Conservation (phyloP, 257 asterid genomes). For the Solanum sejunctum region DNA sequence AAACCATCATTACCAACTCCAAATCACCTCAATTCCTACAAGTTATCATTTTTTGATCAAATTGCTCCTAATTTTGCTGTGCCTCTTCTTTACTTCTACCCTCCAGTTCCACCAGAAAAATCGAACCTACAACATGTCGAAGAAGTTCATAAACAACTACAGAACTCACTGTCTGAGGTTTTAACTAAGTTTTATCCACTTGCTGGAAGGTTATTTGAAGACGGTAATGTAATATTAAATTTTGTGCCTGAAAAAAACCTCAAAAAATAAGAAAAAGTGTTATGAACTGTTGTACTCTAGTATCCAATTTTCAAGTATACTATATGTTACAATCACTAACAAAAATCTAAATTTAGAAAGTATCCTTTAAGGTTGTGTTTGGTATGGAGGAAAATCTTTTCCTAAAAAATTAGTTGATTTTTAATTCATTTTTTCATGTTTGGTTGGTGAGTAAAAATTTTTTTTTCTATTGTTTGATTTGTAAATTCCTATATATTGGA, state of each 20-base stretch:
- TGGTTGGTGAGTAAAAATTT: too few relatives aligned
- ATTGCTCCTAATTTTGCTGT: neutral
- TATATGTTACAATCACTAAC: neutral
- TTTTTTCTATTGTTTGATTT: too few relatives aligned
- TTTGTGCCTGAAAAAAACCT: neutral
- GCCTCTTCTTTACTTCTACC: conserved; percentile 5
- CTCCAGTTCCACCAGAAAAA: neutral
- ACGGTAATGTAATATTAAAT: neutral
- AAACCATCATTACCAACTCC: conserved; percentile 6
- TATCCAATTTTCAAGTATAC: neutral
- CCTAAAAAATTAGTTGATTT: too few relatives aligned
- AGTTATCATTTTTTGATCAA: conserved; percentile 4
- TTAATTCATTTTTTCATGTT: too few relatives aligned
- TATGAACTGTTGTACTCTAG: neutral
- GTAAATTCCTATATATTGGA: neutral
- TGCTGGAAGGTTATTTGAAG: neutral
- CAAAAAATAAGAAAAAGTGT: neutral
- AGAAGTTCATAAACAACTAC: neutral
- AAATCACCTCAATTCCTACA: neutral
- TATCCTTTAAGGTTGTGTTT: too few relatives aligned
- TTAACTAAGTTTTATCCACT: conserved; percentile 1
- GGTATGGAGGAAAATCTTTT: too few relatives aligned
- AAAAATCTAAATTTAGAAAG: too few relatives aligned
- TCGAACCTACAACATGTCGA: neutral
- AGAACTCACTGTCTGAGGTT: neutral